A percentile compares a stretch with the other conserved stretches of the same genome.
Evolutionary conservation across 768 basidiomycete genomes (phyloP).

Genomic region (Termitomyces sp.): DNA sequence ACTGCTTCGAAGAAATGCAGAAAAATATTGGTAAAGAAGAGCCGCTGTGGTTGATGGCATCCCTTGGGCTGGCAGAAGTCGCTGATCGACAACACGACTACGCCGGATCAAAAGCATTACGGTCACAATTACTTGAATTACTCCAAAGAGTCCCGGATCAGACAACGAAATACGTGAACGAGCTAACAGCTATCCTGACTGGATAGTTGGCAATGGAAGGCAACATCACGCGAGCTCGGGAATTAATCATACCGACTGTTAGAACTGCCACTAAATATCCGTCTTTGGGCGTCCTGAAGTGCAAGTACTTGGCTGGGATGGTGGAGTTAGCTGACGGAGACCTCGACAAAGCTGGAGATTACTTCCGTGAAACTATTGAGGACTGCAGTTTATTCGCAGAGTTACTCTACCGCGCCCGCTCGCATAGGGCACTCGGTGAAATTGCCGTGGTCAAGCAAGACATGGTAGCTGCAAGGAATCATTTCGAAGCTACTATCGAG

Average conservation of each 20-base stretch:
- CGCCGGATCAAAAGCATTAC: neutral
- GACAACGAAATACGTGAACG: neutral
- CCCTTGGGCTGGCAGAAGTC: neutral
- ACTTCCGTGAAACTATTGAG: neutral
- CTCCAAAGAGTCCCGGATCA: neutral
- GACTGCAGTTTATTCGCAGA: neutral
- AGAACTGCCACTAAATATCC: neutral
- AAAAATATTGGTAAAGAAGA: neutral
- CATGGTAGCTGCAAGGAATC: neutral
- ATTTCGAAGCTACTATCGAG: neutral
- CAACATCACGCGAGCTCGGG: neutral
- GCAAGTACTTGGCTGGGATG: neutral
- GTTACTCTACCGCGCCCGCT: neutral
- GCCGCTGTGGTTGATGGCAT: neutral
- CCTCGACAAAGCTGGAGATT: neutral
- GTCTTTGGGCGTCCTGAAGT: neutral
- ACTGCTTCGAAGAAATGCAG: neutral
- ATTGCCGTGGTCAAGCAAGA: constrained; percentile 3
- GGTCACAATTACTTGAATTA: neutral
- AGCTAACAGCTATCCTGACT: neutral
- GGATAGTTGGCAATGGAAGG: neutral
- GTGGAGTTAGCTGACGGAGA: constrained; percentile 2
- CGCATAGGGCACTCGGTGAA: constrained; percentile 7
- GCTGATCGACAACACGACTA: neutral
- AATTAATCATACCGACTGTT: neutral